phyloP scores from a whole-genome alignment of 257 asterid species.

The Solanum piurae region DNA sequence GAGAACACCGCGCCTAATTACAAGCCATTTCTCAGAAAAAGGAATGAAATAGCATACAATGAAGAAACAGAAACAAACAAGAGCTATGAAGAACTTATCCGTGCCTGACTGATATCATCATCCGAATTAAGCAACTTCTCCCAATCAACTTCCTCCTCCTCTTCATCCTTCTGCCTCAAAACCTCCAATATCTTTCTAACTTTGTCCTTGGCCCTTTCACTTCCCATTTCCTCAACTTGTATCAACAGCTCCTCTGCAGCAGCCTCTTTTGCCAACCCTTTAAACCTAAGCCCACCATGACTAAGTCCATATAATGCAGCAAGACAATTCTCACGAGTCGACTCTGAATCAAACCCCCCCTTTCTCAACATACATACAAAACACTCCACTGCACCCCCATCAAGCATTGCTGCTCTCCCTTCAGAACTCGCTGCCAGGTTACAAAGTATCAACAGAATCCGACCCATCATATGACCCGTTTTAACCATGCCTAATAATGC shows the following conservation, averaged over 20 bases:
- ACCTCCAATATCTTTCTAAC: slow-evolving; percentile 53
- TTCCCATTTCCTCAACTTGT: slow-evolving; percentile 36
- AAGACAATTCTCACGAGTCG: slow-evolving; percentile 54
- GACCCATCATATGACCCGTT: slow-evolving; percentile 51
- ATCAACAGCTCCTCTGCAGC: slow-evolving; percentile 64
- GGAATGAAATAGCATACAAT: neutral
- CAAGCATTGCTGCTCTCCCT: slow-evolving; percentile 79
- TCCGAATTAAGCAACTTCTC: slow-evolving; percentile 66
- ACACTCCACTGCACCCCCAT: slow-evolving; percentile 55
- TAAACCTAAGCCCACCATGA: slow-evolving; percentile 84
- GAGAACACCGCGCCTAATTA: neutral
- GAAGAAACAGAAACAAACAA: neutral
- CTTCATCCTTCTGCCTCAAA: slow-evolving; percentile 56
- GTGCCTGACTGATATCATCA: slow-evolving; percentile 31
- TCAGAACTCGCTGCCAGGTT: slow-evolving; percentile 60
- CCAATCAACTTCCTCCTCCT: slow-evolving; percentile 82
- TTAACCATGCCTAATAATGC: slow-evolving; percentile 52
- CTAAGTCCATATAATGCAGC: slow-evolving; percentile 68
- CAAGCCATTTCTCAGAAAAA: slow-evolving; percentile 5
- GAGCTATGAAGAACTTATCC: neutral
- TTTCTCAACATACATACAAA: slow-evolving; percentile 31
- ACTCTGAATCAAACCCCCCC: slow-evolving; percentile 34
- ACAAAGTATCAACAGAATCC: slow-evolving; percentile 54
- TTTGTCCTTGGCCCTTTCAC: slow-evolving; percentile 33
- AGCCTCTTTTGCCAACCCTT: slow-evolving; percentile 82